Conservation (phyloP, 768 basidiomycete genomes). For the Favolaschia claudopus region DNA sequence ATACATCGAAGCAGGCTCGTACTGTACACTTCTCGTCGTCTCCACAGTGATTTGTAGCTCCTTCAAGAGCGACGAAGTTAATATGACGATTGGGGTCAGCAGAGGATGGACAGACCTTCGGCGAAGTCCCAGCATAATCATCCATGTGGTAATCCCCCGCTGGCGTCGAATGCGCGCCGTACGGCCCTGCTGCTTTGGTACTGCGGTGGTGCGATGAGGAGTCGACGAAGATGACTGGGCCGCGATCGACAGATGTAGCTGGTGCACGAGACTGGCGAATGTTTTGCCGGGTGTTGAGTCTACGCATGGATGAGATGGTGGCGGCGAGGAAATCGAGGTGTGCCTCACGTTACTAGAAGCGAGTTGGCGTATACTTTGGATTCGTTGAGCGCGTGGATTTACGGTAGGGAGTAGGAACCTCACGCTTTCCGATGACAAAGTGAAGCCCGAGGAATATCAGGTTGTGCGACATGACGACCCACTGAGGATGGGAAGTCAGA, state of each 20-base stretch:
- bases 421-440: constrained; percentile 47
- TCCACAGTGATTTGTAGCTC: constrained; percentile 22
- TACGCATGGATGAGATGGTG: background rate
- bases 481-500: constrained; percentile 25
- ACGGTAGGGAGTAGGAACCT: constrained; percentile 2
- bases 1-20: no score
- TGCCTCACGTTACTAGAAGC: constrained; percentile 14
- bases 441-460: constrained; percentile 50
- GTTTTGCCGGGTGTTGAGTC: constrained; percentile 17
- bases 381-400: background rate
- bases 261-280: constrained; percentile 9
- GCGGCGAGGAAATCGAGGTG: background rate
- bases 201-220: constrained; percentile 4
- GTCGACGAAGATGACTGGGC: constrained; percentile 12
- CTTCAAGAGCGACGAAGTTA: background rate
- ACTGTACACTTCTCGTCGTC: constrained; percentile 11
- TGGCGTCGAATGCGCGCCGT: background rate
- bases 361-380: constrained; percentile 17
- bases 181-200: background rate
- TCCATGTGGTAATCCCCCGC: background rate
- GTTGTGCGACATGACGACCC: constrained; percentile 46
- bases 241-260: constrained; percentile 13
- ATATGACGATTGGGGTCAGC: no score
- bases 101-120: background rate
- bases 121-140: background rate